Evolutionary conservation across 768 basidiomycete species (phyloP), one percentile per base, ranked within the genome.

Genomic region (Leccinum broughii): DNA sequence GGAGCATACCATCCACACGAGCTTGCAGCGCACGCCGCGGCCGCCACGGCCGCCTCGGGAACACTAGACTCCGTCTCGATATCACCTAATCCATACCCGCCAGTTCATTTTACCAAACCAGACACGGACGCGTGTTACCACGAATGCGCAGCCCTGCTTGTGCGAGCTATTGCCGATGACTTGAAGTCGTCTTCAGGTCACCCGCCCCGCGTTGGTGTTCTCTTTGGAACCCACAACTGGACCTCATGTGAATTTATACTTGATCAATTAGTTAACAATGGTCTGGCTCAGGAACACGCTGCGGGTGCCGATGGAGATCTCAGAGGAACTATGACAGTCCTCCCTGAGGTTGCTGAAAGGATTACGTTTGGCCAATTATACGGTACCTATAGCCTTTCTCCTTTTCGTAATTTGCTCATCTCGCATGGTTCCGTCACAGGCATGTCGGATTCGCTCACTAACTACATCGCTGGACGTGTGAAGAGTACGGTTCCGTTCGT

Each of bases 1-100:
- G 95, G 95, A 0, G 95, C 95, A 3, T 98, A 98, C 73, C 92
- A 95, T 68, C 80, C 85, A 0, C 83, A 90, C 59, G 95, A 97
- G 68, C 62, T 83, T 28, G 76, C 80, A 5, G 85, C 85, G 2
- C 80, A 71, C 37, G 51, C 64, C 11, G 35, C 57, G 10, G 22
- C 55, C 37, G 51, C 64, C 11, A 26, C 57, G 10, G 22, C 55
- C 30, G 75, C 76, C 1, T 68, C 76, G n/a, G 20, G 30, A 17
- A 24, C 48, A 35, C 49, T 60, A 1, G n/a, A 17, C 13, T 58
- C 58, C 46, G 56, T 69, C 4, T 84, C 84, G 1, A 85, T 87
- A 59, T 88, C 87, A 0, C 82, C 82, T 0, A 87, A 87, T 53
- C 61, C 74, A 6, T 64, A 74, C 20, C 83, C 88, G 0, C 91